These are phyloP conservation scores for Orbilia blumenaviensis DNA, from an alignment of 2,329 filamentous ascomycete species.

Conservation along the genomic window DNA sequence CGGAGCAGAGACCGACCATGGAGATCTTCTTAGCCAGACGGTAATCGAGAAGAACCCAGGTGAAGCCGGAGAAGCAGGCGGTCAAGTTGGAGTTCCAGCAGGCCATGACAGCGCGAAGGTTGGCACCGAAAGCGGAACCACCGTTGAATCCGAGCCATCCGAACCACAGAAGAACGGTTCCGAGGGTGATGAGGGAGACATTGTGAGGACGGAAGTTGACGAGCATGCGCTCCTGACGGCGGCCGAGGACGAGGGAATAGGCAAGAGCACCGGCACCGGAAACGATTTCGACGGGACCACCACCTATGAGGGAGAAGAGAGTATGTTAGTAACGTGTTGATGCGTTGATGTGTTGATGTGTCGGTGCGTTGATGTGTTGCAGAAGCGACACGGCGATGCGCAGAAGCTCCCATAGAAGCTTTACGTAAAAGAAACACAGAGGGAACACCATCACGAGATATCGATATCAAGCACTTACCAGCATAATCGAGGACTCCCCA, in stretches of 20 bases:
- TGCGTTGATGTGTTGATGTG: constrained; percentile 23
- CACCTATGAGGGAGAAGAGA: constrained; percentile 63
- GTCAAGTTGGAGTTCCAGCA: constrained; percentile 98
- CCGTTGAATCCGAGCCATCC: constrained; percentile 99
- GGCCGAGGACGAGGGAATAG: constrained; percentile 94
- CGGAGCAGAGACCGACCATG: constrained; percentile 77
- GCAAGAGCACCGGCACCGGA: constrained; percentile 92
- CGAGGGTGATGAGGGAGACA: constrained; percentile 94
- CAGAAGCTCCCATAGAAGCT: not conserved
- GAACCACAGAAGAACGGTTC: constrained; percentile 96
- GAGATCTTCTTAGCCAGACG: constrained; percentile 93
- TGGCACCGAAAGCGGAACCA: constrained; percentile 90
- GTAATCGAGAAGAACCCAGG: constrained; percentile 96
- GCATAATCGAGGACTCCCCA: constrained; percentile 96
- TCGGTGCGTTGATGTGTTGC: constrained; percentile 35
- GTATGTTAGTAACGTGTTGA: not conserved
- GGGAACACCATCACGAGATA: constrained; percentile 1
- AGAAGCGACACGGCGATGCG: not conserved
- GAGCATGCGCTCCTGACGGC: constrained; percentile 99
- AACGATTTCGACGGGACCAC: constrained; percentile 95
- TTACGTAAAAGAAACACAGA: constrained; percentile 52
- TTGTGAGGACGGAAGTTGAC: constrained; percentile 99
- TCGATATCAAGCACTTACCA: constrained; percentile 61
- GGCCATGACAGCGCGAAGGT: constrained; percentile 91
- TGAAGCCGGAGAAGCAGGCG: constrained; percentile 88